A percentile compares a stretch with the other conserved stretches of the same genome.
These are phyloP conservation scores for Apiotrichum veenhuisii DNA, from an alignment of 1,284 basidiomycete genomes.

Conservation along the genomic window DNA sequence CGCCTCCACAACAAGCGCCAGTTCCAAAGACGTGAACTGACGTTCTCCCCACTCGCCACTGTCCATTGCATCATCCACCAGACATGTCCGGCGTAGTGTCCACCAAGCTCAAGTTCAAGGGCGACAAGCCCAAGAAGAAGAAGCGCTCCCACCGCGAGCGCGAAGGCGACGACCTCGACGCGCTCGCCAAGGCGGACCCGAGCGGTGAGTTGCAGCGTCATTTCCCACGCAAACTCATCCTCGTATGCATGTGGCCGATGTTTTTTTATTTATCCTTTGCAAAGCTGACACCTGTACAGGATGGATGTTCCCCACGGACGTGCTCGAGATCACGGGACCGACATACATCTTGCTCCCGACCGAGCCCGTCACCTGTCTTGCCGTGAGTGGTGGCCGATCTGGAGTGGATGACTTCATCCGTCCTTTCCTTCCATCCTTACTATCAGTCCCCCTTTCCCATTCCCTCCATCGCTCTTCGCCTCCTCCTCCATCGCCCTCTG, in stretches of 20 bases:
- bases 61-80: neutral
- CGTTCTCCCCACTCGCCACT: neutral
- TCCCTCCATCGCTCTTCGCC: no score
- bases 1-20: neutral
- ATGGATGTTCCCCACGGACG: conserved; percentile 50
- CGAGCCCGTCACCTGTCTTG: conserved; percentile 42
- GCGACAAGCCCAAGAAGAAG: conserved; percentile 53
- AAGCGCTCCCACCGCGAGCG: conserved; percentile 46
- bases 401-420: no score
- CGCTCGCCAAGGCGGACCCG: conserved; percentile 42
- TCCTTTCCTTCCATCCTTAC: no score
- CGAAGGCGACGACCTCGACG: conserved; percentile 33
- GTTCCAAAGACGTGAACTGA: neutral
- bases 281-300: conserved; percentile 26
- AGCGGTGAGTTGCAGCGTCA: conserved; percentile 25
- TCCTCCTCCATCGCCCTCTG: no score
- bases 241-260: neutral
- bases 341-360: conserved; percentile 48
- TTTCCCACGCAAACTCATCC: neutral
- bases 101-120: conserved; percentile 53
- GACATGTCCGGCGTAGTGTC: conserved; percentile 33
- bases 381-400: no score
- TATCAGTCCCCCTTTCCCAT: no score
- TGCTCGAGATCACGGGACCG: conserved; percentile 50
- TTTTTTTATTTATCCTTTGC: neutral